A percentile compares a stretch with the other conserved stretches of the same genome.
Conservation (phyloP, 75 land plant species). For the Pinus tabuliformis region DNA sequence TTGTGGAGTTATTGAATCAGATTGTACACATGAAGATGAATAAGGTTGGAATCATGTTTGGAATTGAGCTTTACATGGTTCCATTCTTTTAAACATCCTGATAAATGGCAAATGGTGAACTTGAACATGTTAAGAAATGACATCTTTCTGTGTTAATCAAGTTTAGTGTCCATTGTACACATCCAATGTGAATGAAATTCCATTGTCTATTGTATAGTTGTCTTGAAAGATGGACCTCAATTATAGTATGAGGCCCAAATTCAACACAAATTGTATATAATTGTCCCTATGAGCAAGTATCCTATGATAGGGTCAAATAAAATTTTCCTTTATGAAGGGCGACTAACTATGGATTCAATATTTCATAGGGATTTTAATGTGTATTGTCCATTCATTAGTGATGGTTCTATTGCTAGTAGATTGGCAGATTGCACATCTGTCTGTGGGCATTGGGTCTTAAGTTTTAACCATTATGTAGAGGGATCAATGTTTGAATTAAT, state of each 20-base stretch:
- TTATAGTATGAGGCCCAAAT: too few relatives aligned
- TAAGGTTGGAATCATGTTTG: not conserved
- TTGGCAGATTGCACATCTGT: not conserved
- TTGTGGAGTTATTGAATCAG: too few relatives aligned
- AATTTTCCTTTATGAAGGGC: too few relatives aligned
- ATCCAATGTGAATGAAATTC: not conserved
- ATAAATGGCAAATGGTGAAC: not conserved
- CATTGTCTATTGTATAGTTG: not conserved
- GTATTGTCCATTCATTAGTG: not conserved
- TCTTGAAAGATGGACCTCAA: too few relatives aligned
- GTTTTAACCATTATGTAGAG: not conserved
- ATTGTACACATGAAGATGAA: too few relatives aligned
- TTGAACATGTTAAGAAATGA: not conserved
- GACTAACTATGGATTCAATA: too few relatives aligned
- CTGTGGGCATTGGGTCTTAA: not conserved
- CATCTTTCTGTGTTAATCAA: not conserved
- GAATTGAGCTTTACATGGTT: not conserved
- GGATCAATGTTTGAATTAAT: not conserved
- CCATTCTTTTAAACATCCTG: not conserved
- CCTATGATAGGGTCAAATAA: not conserved
- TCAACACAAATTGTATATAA: not conserved
- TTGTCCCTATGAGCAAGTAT: not conserved
- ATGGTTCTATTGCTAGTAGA: not conserved
- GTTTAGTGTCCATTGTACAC: not conserved
- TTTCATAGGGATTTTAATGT: not conserved